phyloP scores from a whole-genome alignment of 768 basidiomycete species.

The Naganishia friedmannii region DNA sequence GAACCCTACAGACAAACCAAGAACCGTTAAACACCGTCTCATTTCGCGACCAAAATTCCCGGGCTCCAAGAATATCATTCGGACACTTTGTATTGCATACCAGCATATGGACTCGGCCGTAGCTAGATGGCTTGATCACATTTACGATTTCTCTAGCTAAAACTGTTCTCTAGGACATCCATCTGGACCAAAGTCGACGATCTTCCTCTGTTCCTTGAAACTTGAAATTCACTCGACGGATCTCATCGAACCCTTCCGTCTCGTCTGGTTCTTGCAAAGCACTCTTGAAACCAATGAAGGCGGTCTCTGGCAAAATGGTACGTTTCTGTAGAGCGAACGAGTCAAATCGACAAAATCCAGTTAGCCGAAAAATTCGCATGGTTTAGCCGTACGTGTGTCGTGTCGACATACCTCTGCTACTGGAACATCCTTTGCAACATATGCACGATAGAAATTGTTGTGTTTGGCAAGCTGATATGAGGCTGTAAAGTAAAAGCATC shows the following conservation, averaged over 20 bases:
- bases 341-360: background rate
- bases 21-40: slow-evolving; percentile 26
- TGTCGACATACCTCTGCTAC: slow-evolving; percentile 32
- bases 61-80: background rate
- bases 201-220: slow-evolving; percentile 76
- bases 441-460: slow-evolving; percentile 86
- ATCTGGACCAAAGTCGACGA: slow-evolving; percentile 71
- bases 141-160: background rate
- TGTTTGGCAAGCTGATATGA: slow-evolving; percentile 83
- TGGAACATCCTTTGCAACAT: slow-evolving; percentile 39
- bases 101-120: slow-evolving; percentile 5
- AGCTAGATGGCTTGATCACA: slow-evolving; percentile 1
- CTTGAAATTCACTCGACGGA: slow-evolving; percentile 73
- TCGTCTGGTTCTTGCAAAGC: slow-evolving; percentile 62
- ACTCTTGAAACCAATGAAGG: slow-evolving; percentile 42
- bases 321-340: slow-evolving; percentile 24
- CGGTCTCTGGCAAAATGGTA: slow-evolving; percentile 42
- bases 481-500: slow-evolving; percentile 74
- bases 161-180: slow-evolving; percentile 56
- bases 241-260: slow-evolving; percentile 72
- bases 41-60: background rate
- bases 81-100: slow-evolving; percentile 22
- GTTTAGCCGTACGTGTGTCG: background rate
- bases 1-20: slow-evolving; percentile 26
- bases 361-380: slow-evolving; percentile 11